Conservation (phyloP, 139 green algal species). For the Medakamo hakoo region DNA sequence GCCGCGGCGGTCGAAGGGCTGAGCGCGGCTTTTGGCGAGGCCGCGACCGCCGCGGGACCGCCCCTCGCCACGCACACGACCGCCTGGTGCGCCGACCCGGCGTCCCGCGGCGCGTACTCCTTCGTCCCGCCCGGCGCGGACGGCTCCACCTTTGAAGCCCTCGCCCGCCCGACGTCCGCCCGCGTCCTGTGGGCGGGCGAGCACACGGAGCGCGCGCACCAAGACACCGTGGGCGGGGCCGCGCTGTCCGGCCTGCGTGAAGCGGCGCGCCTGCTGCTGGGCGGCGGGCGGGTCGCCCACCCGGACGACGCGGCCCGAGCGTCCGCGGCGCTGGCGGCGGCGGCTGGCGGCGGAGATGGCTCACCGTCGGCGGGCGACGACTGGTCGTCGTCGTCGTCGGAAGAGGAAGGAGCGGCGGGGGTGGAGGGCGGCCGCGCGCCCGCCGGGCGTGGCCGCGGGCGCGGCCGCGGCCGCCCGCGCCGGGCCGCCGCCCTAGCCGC, state of each 20-base stretch:
- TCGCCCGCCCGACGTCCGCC: constrained; percentile 35
- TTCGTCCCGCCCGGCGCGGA: constrained; percentile 50
- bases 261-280: constrained; percentile 28
- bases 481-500: background rate
- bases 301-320: background rate
- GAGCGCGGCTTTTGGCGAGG: constrained; percentile 12
- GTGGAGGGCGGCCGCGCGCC: background rate
- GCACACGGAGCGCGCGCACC: constrained; percentile 62
- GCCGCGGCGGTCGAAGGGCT: constrained; percentile 28
- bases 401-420: background rate
- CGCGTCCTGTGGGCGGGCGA: constrained; percentile 74
- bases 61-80: constrained; percentile 18
- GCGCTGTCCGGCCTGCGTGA: constrained; percentile 62
- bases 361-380: too few relatives aligned
- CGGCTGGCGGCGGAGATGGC: background rate
- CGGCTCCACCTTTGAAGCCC: constrained; percentile 45
- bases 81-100: constrained; percentile 27
- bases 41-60: constrained; percentile 17
- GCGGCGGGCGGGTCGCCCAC: background rate
- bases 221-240: constrained; percentile 73
- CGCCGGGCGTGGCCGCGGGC: background rate
- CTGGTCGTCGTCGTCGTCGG: too few relatives aligned
- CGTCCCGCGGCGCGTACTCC: constrained; percentile 44
- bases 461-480: too few relatives aligned
- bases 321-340: too few relatives aligned